These are phyloP conservation scores for Craspedostauros australis DNA, from an alignment of 108 stramenopile species.

Conservation along the genomic window DNA sequence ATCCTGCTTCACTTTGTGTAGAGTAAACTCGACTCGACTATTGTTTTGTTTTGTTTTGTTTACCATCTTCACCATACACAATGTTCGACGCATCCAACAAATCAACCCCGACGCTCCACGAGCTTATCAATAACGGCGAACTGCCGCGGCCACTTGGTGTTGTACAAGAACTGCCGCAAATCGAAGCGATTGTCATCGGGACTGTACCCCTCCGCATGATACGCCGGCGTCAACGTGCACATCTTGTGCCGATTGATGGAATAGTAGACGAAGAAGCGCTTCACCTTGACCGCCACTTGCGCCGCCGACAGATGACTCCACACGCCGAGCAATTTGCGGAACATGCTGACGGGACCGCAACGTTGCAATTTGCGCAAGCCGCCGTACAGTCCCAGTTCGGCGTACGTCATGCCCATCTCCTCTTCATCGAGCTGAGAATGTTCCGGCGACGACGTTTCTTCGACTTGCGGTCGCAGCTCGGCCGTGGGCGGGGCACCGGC, in stretches of 20 bases:
- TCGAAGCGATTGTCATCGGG: conserved; percentile 99
- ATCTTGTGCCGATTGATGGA: conserved; percentile 97
- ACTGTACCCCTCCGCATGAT: conserved; percentile 95
- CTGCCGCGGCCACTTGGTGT: conserved; percentile 86
- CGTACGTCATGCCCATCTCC: conserved; percentile 99
- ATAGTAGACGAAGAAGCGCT: conserved; percentile 94
- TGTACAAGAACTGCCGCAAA: conserved; percentile 93
- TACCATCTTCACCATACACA: conserved; percentile 1
- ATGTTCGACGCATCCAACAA: too few relatives aligned
- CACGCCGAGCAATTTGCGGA: conserved; percentile 59
- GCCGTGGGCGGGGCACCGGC: conserved; percentile 95
- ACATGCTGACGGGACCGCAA: conserved; percentile 96
- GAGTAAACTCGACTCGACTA: background rate
- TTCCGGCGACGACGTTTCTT: conserved; percentile 30
- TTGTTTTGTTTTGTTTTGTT: background rate
- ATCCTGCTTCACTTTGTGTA: background rate
- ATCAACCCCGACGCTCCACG: too few relatives aligned
- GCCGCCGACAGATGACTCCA: conserved; percentile 78
- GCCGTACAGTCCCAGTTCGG: conserved; percentile 92
- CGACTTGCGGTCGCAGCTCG: conserved; percentile 89
- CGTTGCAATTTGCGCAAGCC: conserved; percentile 85
- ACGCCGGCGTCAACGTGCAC: conserved; percentile 96
- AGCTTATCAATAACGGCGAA: conserved; percentile 66
- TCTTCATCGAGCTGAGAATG: conserved; percentile 94
- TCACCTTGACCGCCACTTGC: conserved; percentile 85